Evolutionary conservation across 768 basidiomycete species (phyloP), one percentile per base, ranked within the genome.

Genomic region (Phanerochaete carnosa): DNA sequence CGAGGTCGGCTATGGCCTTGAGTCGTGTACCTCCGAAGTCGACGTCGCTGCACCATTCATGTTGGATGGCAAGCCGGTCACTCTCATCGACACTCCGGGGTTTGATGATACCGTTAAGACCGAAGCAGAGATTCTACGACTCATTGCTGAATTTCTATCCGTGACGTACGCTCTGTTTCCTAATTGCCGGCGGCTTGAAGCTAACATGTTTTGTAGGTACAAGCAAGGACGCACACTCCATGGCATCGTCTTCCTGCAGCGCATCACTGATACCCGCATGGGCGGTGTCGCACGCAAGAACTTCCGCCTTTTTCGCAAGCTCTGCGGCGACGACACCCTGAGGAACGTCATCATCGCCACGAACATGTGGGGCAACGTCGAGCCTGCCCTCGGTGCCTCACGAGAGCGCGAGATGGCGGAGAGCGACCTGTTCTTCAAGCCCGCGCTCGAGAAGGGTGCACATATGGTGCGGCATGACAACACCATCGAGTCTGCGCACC

Each of bases 301-400:
- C 63, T 81, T 82, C 56, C 73, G 74, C 45, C 76, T 83, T 71
- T 82, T 85, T 67, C 72, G 77, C 58, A 74, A 80, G 58, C 73
- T 85, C 6, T 85, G 83, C 62, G 83, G 84, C 15, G 78, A 80
- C 16, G 72, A 55, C 52, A 73, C 78, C 19, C 76, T 85, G 51
- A 68, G 72, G 28, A 84, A 79, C 60, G 80, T 85, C 25, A 70
- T 81, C 29, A 76, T 85, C 62, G 78, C 79, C 57, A 84, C 84
- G 45, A 84, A 76, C 46, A 83, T 82, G 80, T 85, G 83, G 83
- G 77, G 74, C 5, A 69, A 74, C 59, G 75, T 81, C 33, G 70
- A 70, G 49, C 65, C 62, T 45, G 71, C 73, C 54, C 26, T 73
- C 16, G 81, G 78, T 2, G 66, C 72, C 59, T 71, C 72, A 3